phyloP scores from a whole-genome alignment of 148 eudicot species.

The Chenopodium suecicum region DNA sequence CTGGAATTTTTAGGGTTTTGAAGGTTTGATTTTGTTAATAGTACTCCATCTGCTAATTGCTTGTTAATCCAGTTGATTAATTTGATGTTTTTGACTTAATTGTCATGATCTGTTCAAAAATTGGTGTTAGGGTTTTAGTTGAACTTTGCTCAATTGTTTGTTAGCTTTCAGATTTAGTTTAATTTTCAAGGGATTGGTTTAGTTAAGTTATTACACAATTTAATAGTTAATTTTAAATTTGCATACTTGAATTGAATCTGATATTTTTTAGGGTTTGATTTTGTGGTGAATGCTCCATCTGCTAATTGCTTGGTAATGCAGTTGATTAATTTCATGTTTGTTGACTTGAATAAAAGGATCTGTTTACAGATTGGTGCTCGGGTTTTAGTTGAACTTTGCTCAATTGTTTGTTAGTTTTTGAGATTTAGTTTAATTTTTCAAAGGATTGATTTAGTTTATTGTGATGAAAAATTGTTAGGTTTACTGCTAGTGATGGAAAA shows the following conservation, averaged over 20 bases:
- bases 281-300: not conserved
- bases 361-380: not conserved
- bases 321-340: not conserved
- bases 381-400: slow-evolving; percentile 1
- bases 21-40: not conserved
- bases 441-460: slow-evolving; percentile 1
- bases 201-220: not conserved
- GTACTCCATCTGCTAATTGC: not conserved
- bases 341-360: not conserved
- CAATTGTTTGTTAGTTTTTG: not conserved
- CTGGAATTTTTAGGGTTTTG: slow-evolving; percentile 3
- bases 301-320: not conserved
- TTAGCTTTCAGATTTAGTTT: not conserved
- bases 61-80: not conserved
- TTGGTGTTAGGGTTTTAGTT: slow-evolving; percentile 7
- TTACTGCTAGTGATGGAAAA: slow-evolving; percentile 81
- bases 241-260: not conserved
- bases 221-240: not conserved
- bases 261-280: not conserved
- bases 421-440: too few species aligned
- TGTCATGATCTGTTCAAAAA: not conserved
- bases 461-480: slow-evolving; percentile 40
- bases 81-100: not conserved
- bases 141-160: not conserved
- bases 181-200: not conserved